Evolutionary conservation across 306 rosid genomes (phyloP), one percentile per base, ranked within the genome.

Genomic region (Rosa rugosa): DNA sequence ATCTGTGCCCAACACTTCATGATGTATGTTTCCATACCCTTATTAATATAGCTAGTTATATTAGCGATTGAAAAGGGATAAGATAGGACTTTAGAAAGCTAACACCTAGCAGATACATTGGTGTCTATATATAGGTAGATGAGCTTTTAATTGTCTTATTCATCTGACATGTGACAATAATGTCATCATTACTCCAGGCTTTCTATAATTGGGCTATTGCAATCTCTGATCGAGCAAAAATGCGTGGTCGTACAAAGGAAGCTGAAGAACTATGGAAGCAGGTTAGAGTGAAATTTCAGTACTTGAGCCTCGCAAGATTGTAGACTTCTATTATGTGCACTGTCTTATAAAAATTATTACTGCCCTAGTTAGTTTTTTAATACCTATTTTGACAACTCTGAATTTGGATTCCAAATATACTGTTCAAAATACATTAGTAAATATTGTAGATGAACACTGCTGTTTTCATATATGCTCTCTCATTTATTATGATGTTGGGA

Each of bases 161-260:
- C 41, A 36, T 50, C 17, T 42, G 23, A 66, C 66, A 66, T 25
- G 47, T 47, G 73, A 62, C 74, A 62, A 22, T 71, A 62, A 64
- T 72, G 9, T 17, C 6, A 4, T 59, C 53, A 50, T 57, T 71
- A 23, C 82, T 79, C 14, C 82, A 96, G 99, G 99, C 99, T 75
- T 96, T 93, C 83, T 96, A 96, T 85, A 96, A 96, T 87, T 96
- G 99, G 99, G 99, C 99, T 42, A 96, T 96, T 83, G 99, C 99
- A 62, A 96, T 96, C 77, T 96, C 99, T 83, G 99, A 96, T 86
- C 86, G 98, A 71, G 98, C 99, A 44, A 96, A 96, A 90, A 96
- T 96, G 96, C 98, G 99, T 68, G 99, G 99, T 77, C 99, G 99
- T 82, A 96, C 99, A 72, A 96, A 96, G 86, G 99, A 96, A 85